These are phyloP conservation scores for Clonostachys byssicola DNA, from an alignment of 2,329 filamentous ascomycete genomes.

Conservation along the genomic window DNA sequence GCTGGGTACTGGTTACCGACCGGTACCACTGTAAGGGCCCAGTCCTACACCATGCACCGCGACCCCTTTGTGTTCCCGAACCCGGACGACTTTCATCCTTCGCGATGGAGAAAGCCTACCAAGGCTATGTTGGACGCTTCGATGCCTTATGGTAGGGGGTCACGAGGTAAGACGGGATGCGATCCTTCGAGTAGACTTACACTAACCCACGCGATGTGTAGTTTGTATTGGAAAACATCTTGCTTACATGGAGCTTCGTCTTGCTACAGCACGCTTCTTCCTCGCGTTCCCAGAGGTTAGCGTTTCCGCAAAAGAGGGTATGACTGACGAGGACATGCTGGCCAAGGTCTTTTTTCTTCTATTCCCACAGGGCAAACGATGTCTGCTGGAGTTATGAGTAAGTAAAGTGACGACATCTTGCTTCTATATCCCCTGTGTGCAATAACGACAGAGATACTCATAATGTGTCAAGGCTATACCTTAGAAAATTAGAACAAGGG, in stretches of 20 bases:
- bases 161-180: neutral
- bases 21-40: conserved; percentile 30
- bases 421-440: too few relatives aligned
- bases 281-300: conserved; percentile 30
- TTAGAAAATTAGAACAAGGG: too few relatives aligned
- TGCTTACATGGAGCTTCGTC: conserved; percentile 49
- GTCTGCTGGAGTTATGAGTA: conserved; percentile 13
- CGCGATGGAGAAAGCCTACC: conserved; percentile 25
- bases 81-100: conserved; percentile 15
- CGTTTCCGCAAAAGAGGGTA: conserved; percentile 22
- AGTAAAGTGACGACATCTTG: too few relatives aligned
- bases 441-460: too few relatives aligned
- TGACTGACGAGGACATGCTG: conserved; percentile 29
- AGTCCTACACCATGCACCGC: conserved; percentile 42
- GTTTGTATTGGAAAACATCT: conserved; percentile 53
- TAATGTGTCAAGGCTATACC: too few relatives aligned
- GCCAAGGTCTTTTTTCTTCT: conserved; percentile 23
- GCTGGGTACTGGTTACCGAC: conserved; percentile 30
- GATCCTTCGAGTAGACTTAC: neutral
- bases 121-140: conserved; percentile 23
- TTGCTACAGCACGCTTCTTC: conserved; percentile 48
- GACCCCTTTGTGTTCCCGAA: conserved; percentile 31
- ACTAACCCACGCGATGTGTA: conserved; percentile 4
- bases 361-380: conserved; percentile 20
- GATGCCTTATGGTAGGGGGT: conserved; percentile 6